phyloP scores from a whole-genome alignment of 2,329 filamentous ascomycete genomes.

The Madurella mycetomatis region DNA sequence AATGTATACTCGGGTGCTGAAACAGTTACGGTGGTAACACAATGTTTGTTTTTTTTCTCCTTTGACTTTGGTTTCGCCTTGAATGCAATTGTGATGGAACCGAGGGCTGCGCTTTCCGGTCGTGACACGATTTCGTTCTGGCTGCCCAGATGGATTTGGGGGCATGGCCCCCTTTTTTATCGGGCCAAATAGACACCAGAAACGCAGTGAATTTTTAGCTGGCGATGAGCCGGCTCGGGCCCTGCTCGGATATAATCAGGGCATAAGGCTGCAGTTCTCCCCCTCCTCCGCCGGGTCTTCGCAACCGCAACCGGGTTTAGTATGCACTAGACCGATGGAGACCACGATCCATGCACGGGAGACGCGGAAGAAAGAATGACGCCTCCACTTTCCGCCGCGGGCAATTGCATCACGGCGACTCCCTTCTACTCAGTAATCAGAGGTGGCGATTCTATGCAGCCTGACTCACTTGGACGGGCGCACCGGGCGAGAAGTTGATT shows the following conservation, averaged over 20 bases:
- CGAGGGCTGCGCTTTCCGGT: background rate
- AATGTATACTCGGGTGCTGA: no score
- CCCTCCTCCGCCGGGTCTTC: background rate
- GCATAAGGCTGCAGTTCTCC: slow-evolving; percentile 1
- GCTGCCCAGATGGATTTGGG: background rate
- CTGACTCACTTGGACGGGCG: no score
- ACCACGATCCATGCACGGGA: background rate
- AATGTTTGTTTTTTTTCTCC: no score
- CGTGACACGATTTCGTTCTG: background rate
- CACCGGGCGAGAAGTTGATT: no score
- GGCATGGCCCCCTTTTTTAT: background rate
- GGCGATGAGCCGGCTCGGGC: background rate
- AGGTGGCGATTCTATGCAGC: no score
- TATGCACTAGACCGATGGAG: background rate
- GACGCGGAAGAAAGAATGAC: background rate
- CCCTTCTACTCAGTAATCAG: background rate
- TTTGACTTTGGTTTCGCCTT: background rate
- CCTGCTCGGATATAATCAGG: slow-evolving; percentile 17
- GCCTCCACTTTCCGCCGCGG: no score
- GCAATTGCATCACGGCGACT: no score
- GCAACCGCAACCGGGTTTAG: slow-evolving; percentile 3
- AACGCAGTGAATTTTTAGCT: background rate
- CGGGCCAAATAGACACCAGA: background rate
- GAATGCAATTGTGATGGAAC: background rate
- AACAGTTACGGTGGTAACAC: no score